These are phyloP conservation scores for Sporisorium iseilematis-ciliati DNA, from an alignment of 1,284 basidiomycete genomes.

Conservation along the genomic window DNA sequence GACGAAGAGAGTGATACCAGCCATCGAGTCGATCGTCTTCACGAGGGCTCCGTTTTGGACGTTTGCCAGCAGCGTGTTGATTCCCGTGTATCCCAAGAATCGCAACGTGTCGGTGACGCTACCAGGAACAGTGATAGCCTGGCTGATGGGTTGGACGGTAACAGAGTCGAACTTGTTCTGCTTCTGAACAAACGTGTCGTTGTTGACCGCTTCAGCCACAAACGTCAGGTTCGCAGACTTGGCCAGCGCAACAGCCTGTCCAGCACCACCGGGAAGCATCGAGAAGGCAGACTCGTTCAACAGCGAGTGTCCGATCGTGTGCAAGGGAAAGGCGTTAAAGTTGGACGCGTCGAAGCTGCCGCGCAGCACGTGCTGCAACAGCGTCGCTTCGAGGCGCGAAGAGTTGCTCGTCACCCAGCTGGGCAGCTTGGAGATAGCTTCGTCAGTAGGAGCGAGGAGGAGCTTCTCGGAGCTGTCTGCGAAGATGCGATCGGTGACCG, in stretches of 20 bases:
- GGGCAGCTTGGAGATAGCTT: constrained; percentile 45
- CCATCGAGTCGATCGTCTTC: constrained; percentile 41
- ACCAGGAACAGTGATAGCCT: constrained; percentile 57
- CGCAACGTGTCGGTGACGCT: constrained; percentile 41
- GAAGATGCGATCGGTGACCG: constrained; percentile 49
- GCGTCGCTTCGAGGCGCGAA: constrained; percentile 49
- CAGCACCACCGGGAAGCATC: constrained; percentile 56
- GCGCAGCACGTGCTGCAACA: constrained; percentile 54
- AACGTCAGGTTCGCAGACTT: constrained; percentile 17
- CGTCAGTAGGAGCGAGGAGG: constrained; percentile 51
- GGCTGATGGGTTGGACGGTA: constrained; percentile 52
- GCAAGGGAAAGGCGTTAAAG: constrained; percentile 42
- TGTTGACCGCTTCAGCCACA: constrained; percentile 55
- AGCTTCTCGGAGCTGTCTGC: constrained; percentile 42
- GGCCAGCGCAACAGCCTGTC: constrained; percentile 54
- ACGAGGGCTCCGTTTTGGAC: constrained; percentile 38
- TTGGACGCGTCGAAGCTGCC: constrained; percentile 37
- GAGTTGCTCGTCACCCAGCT: constrained; percentile 48
- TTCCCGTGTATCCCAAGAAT: constrained; percentile 33
- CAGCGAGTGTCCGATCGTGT: constrained; percentile 57
- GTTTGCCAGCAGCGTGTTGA: constrained; percentile 29
- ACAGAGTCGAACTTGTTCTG: constrained; percentile 31
- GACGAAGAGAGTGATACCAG: constrained; percentile 57
- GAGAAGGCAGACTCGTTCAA: constrained; percentile 31
- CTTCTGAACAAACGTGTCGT: constrained; percentile 28